Evolutionary conservation across 2,329 filamentous ascomycete species (phyloP), one percentile per base, ranked within the genome.

Genomic region (Botryotinia convoluta): DNA sequence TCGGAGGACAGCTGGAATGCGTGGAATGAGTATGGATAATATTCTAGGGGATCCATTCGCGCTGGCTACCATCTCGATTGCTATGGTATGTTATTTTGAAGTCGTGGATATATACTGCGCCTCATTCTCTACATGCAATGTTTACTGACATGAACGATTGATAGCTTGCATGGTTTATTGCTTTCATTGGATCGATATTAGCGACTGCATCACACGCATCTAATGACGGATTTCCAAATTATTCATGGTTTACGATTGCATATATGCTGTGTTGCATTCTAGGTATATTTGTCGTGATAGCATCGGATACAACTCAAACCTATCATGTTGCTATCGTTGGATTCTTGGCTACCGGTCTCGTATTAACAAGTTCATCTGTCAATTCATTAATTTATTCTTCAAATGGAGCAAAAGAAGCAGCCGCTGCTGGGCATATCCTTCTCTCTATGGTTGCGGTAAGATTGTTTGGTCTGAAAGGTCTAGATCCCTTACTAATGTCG

Each of bases 1-100:
- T 71, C 83, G 86, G 80, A 86, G 87, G 81, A 86, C 82, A 81
- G 85, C 85, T 70, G 80, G 80, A 74, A 86, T 84, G 84, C 82
- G 85, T 76, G 84, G 83, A 79, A 91, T 97, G 83, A 92, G 89
- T 83, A 83, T 95, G 83, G 93, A 93, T 82, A 97, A 98, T 84
- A 94, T 99, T 79, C 87, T 98, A 75, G 96, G 96, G 79, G 95
- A 99, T 84, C 96, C 96, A 9, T 98, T 99, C 83, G 95, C 95
- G 74, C 88, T 99, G 74, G 94, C 95, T 72, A 98, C 96, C 51
- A 90, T 97, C 76, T 98, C 95, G 73, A 98, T 98, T 82, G 90
- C 92, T 76, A 87, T 93, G 81, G 95, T 98, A 89, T 83, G 94
- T 79, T 45, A 35, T 45, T 20, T 29, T 3, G 18, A n/a, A 72